Percentiles rank a stretch among this genome's conserved stretches.
Conservation (phyloP, 1,284 basidiomycete species). For the Peniophora sp. region DNA sequence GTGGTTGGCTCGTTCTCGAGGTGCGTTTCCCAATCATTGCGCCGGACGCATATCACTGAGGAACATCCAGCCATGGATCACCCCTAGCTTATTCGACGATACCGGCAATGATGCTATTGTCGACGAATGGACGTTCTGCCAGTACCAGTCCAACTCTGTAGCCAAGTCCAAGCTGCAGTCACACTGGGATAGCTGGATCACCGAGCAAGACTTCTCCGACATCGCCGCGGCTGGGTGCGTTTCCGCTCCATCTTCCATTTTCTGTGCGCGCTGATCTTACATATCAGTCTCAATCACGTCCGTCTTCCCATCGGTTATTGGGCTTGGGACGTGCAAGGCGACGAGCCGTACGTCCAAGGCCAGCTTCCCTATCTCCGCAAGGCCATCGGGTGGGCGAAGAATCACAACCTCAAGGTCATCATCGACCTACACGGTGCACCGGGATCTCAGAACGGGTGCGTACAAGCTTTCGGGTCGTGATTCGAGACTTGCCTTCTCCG, state of each 20-base stretch:
- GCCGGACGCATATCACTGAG: neutral
- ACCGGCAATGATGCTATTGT: slow-evolving; percentile 63
- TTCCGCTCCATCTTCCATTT: slow-evolving; percentile 18
- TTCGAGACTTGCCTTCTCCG: too few relatives aligned
- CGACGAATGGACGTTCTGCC: slow-evolving; percentile 84
- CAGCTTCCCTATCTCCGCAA: slow-evolving; percentile 66
- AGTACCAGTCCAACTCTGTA: slow-evolving; percentile 42
- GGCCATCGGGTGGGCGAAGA: slow-evolving; percentile 74
- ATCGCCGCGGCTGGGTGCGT: slow-evolving; percentile 69
- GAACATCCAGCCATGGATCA: slow-evolving; percentile 68
- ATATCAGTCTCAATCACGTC: slow-evolving; percentile 68
- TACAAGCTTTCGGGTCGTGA: slow-evolving; percentile 1
- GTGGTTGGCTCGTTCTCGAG: slow-evolving; percentile 77
- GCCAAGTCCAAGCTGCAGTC: slow-evolving; percentile 43
- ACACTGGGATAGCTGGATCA: slow-evolving; percentile 83
- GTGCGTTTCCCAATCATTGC: slow-evolving; percentile 25
- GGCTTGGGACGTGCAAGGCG: slow-evolving; percentile 78
- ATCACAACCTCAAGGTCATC: slow-evolving; percentile 74
- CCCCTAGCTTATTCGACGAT: slow-evolving; percentile 79
- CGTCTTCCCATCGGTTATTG: slow-evolving; percentile 88
- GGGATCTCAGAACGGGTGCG: slow-evolving; percentile 76
- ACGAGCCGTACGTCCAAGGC: slow-evolving; percentile 82
- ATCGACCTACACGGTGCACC: slow-evolving; percentile 81
- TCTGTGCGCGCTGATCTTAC: slow-evolving; percentile 7
- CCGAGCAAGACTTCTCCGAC: slow-evolving; percentile 63